Evolutionary conservation across 352 stramenopile species (phyloP).

Genomic region (Aphanomyces stellatus): DNA sequence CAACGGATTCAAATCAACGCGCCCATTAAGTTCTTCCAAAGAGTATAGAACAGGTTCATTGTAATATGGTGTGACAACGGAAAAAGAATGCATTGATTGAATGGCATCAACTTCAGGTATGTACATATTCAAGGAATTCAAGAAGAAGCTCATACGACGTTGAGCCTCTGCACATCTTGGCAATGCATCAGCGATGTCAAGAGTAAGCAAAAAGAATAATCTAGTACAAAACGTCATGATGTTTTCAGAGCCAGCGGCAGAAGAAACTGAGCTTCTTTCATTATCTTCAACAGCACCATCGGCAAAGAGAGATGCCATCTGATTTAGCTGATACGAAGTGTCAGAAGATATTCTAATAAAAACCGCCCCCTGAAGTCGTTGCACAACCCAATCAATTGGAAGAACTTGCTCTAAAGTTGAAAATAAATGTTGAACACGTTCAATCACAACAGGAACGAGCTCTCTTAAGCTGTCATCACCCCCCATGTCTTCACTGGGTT

Average conservation of each 20-base stretch:
- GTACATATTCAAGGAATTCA: slow-evolving; percentile 77
- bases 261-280: slow-evolving; percentile 39
- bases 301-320: slow-evolving; percentile 45
- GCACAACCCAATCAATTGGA: slow-evolving; percentile 10
- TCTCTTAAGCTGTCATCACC: slow-evolving; percentile 11
- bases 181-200: slow-evolving; percentile 33
- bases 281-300: slow-evolving; percentile 58
- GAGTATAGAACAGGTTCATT: slow-evolving; percentile 81
- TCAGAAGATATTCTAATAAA: slow-evolving; percentile 54
- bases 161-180: slow-evolving; percentile 75
- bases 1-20: slow-evolving; percentile 72
- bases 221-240: slow-evolving; percentile 59
- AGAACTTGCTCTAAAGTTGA: slow-evolving; percentile 16
- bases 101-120: slow-evolving; percentile 68
- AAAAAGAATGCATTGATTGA: slow-evolving; percentile 82
- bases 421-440: slow-evolving; percentile 19
- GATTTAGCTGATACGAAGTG: slow-evolving; percentile 59
- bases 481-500: slow-evolving; percentile 30
- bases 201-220: slow-evolving; percentile 66
- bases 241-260: slow-evolving; percentile 16
- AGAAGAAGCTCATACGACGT: slow-evolving; percentile 81
- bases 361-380: slow-evolving; percentile 43
- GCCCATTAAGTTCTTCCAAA: slow-evolving; percentile 76
- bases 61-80: slow-evolving; percentile 85
- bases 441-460: slow-evolving; percentile 8